Evolutionary conservation across 106 monocot species (phyloP).

Genomic region (Dendrobium huoshanense): DNA sequence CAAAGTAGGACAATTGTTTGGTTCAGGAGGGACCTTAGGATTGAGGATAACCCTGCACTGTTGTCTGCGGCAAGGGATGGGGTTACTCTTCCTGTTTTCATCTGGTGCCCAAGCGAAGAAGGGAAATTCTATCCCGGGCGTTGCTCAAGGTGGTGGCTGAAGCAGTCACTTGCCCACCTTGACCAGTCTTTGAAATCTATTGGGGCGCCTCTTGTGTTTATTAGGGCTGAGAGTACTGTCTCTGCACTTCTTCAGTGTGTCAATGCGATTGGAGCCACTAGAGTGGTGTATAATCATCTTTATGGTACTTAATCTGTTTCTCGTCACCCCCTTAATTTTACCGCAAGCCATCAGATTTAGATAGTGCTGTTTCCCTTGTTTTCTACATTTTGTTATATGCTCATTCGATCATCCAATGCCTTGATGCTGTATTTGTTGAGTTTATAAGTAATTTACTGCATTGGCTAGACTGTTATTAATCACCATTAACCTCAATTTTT

Average conservation of each 20-base stretch:
- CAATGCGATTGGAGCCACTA: constrained; percentile 40
- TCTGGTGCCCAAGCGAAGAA: constrained; percentile 85
- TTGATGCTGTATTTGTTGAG: no score
- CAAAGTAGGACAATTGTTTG: constrained; percentile 60
- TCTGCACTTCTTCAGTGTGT: constrained; percentile 61
- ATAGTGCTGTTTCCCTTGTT: neutral
- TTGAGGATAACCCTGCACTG: constrained; percentile 88
- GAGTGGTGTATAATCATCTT: constrained; percentile 76
- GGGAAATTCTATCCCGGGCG: constrained; percentile 78
- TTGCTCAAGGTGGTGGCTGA: constrained; percentile 87
- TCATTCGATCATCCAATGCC: no score
- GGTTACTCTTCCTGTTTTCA: constrained; percentile 63
- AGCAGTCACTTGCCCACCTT: constrained; percentile 73
- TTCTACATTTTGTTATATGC: no score
- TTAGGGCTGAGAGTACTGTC: constrained; percentile 61
- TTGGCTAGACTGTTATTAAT: no score
- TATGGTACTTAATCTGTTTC: constrained; percentile 40
- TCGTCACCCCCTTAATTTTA: neutral
- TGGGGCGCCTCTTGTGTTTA: constrained; percentile 44
- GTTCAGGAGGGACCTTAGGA: constrained; percentile 90
- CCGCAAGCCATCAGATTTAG: neutral
- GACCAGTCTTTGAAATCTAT: constrained; percentile 56
- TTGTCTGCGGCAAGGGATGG: constrained; percentile 52
- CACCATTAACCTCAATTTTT: no score
- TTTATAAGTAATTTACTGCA: no score